A percentile compares a stretch with the other conserved stretches of the same genome.
These are phyloP conservation scores for Calocybe gangraenosa DNA, from an alignment of 768 basidiomycete genomes.

Conservation along the genomic window DNA sequence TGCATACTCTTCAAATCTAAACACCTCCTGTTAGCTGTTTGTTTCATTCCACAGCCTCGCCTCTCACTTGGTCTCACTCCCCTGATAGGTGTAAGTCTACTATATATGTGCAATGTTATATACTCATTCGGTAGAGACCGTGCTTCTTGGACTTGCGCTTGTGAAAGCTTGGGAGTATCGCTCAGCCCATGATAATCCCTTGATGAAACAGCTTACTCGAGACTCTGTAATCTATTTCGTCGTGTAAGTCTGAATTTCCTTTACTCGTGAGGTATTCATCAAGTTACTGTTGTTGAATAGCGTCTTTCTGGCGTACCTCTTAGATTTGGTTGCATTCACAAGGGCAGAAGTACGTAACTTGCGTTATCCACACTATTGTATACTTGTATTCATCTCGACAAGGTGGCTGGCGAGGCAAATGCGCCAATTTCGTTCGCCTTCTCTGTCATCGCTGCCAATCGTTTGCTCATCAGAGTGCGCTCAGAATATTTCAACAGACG, in stretches of 20 bases:
- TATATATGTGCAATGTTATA: no score
- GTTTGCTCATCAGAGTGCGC: conserved; percentile 26
- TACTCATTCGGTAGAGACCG: conserved; percentile 17
- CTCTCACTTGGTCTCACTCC: no score
- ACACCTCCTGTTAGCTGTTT: no score
- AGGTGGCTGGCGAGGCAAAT: conserved; percentile 22
- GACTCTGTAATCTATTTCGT: background rate
- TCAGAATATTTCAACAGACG: background rate
- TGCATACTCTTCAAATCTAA: no score
- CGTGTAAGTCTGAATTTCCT: background rate
- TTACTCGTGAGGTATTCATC: no score
- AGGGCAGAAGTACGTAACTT: no score
- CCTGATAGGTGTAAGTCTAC: no score
- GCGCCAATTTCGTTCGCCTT: conserved; percentile 24
- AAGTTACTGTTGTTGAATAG: no score
- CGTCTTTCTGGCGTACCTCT: no score
- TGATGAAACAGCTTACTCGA: background rate
- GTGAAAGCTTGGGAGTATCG: conserved; percentile 23
- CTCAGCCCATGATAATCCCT: background rate
- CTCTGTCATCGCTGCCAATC: conserved; percentile 25
- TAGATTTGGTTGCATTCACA: no score
- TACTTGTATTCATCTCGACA: background rate
- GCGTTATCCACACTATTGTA: no score
- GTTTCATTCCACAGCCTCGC: no score
- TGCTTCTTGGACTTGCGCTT: conserved; percentile 21